Evolutionary conservation across 805 yeast genomes (phyloP).

Genomic region (Yarrowia osloensis): DNA sequence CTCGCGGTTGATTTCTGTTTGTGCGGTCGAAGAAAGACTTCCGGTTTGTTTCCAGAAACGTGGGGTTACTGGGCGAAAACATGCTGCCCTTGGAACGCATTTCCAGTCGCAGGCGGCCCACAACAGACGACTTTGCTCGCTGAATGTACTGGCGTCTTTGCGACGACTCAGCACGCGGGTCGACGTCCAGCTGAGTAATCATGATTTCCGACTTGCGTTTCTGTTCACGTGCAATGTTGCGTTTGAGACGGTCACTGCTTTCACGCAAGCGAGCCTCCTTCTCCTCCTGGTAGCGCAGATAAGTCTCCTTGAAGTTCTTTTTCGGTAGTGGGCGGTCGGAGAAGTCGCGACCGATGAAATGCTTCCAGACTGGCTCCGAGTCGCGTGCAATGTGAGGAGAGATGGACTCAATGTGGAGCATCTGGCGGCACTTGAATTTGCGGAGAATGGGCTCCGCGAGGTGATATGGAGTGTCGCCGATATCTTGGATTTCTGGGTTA

Average conservation of each 20-base stretch:
- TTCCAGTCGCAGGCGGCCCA: conserved; percentile 9
- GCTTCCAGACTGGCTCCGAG: conserved; percentile 43
- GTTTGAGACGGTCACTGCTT: conserved; percentile 33
- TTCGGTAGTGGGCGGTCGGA: conserved; percentile 41
- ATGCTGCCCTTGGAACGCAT: conserved; percentile 17
- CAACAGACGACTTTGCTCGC: background rate
- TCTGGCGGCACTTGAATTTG: conserved; percentile 42
- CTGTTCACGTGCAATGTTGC: conserved; percentile 17
- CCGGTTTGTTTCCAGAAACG: background rate
- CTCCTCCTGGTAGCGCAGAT: conserved; percentile 41
- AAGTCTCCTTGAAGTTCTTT: conserved; percentile 38
- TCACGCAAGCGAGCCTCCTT: conserved; percentile 46
- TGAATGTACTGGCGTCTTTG: background rate
- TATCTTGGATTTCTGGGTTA: conserved; percentile 39
- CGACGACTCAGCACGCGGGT: background rate
- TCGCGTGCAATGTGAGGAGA: conserved; percentile 40
- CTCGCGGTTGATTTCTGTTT: background rate
- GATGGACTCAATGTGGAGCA: conserved; percentile 40
- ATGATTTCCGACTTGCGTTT: conserved; percentile 26
- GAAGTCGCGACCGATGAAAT: conserved; percentile 41
- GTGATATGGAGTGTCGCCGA: conserved; percentile 46
- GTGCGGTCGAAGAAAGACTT: conserved; percentile 2
- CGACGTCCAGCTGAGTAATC: conserved; percentile 23
- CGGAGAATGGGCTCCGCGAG: conserved; percentile 44
- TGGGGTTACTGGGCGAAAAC: conserved; percentile 14